Evolutionary conservation across 1,284 basidiomycete genomes (phyloP).

Genomic region (Termitomyces sp.): DNA sequence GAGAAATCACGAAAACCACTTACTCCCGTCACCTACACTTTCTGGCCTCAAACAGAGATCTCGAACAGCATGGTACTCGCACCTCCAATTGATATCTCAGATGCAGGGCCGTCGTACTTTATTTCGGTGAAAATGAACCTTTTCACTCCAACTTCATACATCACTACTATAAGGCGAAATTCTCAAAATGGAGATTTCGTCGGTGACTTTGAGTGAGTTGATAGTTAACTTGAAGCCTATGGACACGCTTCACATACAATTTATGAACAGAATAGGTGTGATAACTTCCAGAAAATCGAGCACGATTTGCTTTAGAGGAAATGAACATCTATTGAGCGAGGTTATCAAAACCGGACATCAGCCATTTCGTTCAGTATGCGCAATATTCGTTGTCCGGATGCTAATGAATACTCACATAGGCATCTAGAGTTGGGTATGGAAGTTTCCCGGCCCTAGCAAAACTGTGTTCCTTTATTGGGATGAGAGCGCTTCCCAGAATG

Average conservation of each 20-base stretch:
- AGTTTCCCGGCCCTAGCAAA: constrained; percentile 23
- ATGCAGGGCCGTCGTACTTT: constrained; percentile 30
- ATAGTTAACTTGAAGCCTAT: neutral
- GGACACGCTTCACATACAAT: neutral
- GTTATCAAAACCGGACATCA: constrained; percentile 29
- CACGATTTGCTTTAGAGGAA: constrained; percentile 33
- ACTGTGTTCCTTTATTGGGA: constrained; percentile 31
- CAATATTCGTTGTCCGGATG: neutral
- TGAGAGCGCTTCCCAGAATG: constrained; percentile 25
- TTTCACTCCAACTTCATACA: constrained; percentile 37
- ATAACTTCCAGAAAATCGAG: constrained; percentile 26
- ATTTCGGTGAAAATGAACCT: constrained; percentile 39
- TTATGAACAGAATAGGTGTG: constrained; percentile 26
- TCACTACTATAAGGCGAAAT: constrained; percentile 31
- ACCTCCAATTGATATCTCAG: constrained; percentile 26
- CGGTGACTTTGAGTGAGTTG: constrained; percentile 37
- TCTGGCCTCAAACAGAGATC: constrained; percentile 29
- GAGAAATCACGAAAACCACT: constrained; percentile 27
- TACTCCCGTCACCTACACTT: constrained; percentile 32
- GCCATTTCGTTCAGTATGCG: constrained; percentile 32
- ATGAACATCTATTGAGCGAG: constrained; percentile 33
- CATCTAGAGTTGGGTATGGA: constrained; percentile 32
- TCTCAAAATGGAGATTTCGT: constrained; percentile 35
- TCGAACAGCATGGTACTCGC: constrained; percentile 33
- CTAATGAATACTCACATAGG: neutral